Evolutionary conservation across 139 green algal genomes (phyloP), one percentile per base, ranked within the genome.

Genomic region (Nannochloris sp.): DNA sequence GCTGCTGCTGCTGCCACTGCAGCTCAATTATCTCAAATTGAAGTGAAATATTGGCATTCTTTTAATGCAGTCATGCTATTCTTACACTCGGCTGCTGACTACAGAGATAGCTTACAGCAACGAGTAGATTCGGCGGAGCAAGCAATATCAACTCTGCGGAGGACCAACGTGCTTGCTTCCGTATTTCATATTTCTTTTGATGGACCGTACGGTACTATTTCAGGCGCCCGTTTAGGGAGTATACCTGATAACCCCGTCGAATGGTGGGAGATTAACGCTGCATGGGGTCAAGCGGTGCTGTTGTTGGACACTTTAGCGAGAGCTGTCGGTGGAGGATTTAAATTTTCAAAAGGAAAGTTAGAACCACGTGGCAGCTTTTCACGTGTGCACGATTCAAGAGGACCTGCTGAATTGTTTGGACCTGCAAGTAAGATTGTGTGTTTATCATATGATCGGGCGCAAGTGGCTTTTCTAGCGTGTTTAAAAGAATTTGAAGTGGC

Each of bases 181-280:
- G 79, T 85, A 1, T 97, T 97, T 57, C 81, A 80, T 62, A 97
- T 97, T 37, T 87, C 84, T 84, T 81, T 91, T 67, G 78, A 94
- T 60, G 87, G 87, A 19, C 75, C 84, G 0, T 96, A 94, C 73
- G 89, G 87, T 54, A 96, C 89, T 32, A 96, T 95, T 67, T 62
- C 54, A 24, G 88, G 90, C 25, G 93, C 95, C 75, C 78, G 92
- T 6, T 76, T 98, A 55, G 92, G 92, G 0, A 76, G 83, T 42
- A 95, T 82, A 1, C 45, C 82, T 32, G 65, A 85, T 36, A 55
- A 71, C 36, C 66, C 70, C 6, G 92, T 98, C 61, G 84, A 91
- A 60, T 98, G 93, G 93, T 88, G 96, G 32, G 93, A 98, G 68
- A 95, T 97, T 75, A 98, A 98, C 77, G 90, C 89, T 9, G 93